phyloP scores from a whole-genome alignment of 768 basidiomycete species.

The Boletales sp. region DNA sequence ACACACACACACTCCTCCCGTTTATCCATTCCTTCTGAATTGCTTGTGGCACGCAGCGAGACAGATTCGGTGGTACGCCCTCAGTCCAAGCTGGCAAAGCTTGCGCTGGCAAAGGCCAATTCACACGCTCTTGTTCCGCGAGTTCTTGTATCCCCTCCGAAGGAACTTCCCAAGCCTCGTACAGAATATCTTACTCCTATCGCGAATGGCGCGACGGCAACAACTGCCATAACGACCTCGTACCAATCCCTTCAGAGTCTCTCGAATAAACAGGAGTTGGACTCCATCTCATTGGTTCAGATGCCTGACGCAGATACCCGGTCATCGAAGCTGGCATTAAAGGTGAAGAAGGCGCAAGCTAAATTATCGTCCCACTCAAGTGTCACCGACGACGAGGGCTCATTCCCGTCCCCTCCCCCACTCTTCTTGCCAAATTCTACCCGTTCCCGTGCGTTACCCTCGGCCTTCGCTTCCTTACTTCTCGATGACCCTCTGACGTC shows the following conservation, averaged over 20 bases:
- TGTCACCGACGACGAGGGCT: constrained; percentile 38
- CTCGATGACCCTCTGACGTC: constrained; percentile 47
- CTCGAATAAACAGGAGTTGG: constrained; percentile 32
- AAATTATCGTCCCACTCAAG: constrained; percentile 34
- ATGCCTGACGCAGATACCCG: constrained; percentile 38
- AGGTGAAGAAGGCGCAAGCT: constrained; percentile 58
- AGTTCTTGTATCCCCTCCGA: constrained; percentile 29
- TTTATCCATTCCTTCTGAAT: constrained; percentile 14
- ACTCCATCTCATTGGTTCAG: constrained; percentile 20
- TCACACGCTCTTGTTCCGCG: constrained; percentile 20
- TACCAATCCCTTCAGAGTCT: constrained; percentile 71
- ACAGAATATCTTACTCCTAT: constrained; percentile 77
- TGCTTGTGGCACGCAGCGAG: constrained; percentile 11
- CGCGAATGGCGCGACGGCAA: constrained; percentile 79
- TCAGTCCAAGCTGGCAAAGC: constrained; percentile 70
- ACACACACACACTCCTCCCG: constrained; percentile 21
- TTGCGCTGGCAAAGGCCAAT: constrained; percentile 58
- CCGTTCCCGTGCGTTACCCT: constrained; percentile 70
- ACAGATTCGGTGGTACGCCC: constrained; percentile 31
- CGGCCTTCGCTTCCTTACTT: constrained; percentile 72
- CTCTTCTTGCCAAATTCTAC: constrained; percentile 55
- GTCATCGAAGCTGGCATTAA: constrained; percentile 74
- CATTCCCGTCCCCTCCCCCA: constrained; percentile 40
- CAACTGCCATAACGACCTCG: constrained; percentile 80
- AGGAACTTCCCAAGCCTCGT: constrained; percentile 41